Evolutionary conservation across 1,139 yeast genomes (phyloP), one percentile per base, ranked within the genome.

Genomic region (Sugiyamaella neomexicana): DNA sequence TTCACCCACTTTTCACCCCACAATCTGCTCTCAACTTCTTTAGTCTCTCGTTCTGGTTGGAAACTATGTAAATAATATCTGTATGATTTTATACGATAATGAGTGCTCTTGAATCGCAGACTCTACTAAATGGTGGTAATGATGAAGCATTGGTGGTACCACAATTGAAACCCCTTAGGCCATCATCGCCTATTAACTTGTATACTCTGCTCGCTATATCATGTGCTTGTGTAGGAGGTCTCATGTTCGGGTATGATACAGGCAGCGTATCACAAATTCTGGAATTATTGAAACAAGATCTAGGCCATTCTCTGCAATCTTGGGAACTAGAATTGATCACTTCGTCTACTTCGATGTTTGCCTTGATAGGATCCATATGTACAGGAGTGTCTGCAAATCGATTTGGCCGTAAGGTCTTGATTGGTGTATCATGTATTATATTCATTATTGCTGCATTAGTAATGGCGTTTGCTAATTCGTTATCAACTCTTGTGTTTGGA

Each of bases 331-430:
- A 76, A 56, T 44, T 74, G 1, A 68, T 77, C 20, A 75, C 80
- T 0, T 71, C 79, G 1, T 65, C 74, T 2, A 75, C 80, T 0
- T 68, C 77, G 15, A 56, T 74, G 6, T 78, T 78, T 0, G 78
- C 79, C 1, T 64, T 77, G 16, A 38, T 74, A 7, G 81, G 80
- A 0, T 73, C 79, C 2, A 41, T 75, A 1, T 34, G 65, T 17
- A 75, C 77, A 0, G 76, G 75, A 5, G 57, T 67, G 1, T 43
- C 73, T 15, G 75, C 75, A 42, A 60, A 56, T 41, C 45, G 23
- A 10, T 32, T 62, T 23, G 80, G 81, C 29, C 66, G 80, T 42
- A 72, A 68, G 58, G 54, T 60, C 5, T 69, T 76, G 2, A 64
- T 77, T 27, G 67, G 71, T 0, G 53, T 67, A 1, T 71, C 79